These are phyloP conservation scores for Cicer yamashitae DNA, from an alignment of 306 rosid genomes.

Conservation along the genomic window DNA sequence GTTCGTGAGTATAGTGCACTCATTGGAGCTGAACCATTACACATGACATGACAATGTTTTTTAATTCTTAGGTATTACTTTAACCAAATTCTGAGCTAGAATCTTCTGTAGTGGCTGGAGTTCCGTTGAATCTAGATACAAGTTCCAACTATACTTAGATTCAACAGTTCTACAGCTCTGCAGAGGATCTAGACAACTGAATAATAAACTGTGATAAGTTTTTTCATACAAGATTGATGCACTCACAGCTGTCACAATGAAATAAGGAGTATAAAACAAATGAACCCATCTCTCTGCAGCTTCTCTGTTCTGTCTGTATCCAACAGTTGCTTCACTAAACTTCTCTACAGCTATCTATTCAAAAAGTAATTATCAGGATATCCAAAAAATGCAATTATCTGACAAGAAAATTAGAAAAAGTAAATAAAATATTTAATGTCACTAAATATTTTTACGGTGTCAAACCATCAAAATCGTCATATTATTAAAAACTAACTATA, in stretches of 20 bases:
- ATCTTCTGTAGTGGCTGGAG: neutral
- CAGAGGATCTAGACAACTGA: neutral
- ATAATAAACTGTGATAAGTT: neutral
- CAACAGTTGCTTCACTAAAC: constrained; percentile 97
- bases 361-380: neutral
- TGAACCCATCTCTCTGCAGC: constrained; percentile 93
- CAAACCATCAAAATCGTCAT: no score
- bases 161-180: neutral
- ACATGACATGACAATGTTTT: neutral
- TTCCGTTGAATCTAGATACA: neutral
- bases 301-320: constrained; percentile 69
- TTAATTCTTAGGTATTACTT: constrained; percentile 17
- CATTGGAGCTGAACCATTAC: no score
- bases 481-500: no score
- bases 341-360: constrained; percentile 73
- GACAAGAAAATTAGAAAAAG: neutral
- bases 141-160: neutral
- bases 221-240: neutral
- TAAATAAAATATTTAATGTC: neutral
- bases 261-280: constrained; percentile 86
- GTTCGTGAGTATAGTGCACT: no score
- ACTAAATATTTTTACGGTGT: no score
- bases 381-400: neutral
- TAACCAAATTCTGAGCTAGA: neutral
- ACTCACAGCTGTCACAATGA: constrained; percentile 79